Evolutionary conservation across 768 basidiomycete genomes (phyloP).

Genomic region (Amylocystis lapponica): DNA sequence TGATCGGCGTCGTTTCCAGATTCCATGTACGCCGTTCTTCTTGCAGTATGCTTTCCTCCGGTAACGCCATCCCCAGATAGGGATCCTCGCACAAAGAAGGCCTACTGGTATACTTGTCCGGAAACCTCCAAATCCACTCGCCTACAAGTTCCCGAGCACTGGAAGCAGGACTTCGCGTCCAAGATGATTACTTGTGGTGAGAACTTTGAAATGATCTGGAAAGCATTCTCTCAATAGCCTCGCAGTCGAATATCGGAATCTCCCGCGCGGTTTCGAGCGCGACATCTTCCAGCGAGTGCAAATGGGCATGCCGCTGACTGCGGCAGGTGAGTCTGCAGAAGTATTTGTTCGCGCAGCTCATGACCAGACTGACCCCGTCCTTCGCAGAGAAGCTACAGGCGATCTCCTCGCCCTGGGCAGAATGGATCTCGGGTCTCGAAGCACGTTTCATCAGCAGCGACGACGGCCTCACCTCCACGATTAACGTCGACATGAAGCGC

Average conservation of each 20-base stretch:
- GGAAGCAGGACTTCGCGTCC: constrained; percentile 44
- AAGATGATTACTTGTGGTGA: constrained; percentile 67
- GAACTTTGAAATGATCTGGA: constrained; percentile 10
- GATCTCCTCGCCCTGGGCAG: constrained; percentile 62
- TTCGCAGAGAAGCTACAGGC: constrained; percentile 72
- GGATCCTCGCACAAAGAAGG: constrained; percentile 51
- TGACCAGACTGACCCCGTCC: not conserved
- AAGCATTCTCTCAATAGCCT: too few species aligned
- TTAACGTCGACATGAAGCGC: constrained; percentile 62
- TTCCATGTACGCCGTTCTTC: constrained; percentile 41
- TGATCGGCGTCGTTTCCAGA: constrained; percentile 29
- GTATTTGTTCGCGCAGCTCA: not conserved
- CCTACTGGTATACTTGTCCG: constrained; percentile 56
- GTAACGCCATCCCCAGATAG: constrained; percentile 38
- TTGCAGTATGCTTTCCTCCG: constrained; percentile 12
- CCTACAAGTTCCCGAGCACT: constrained; percentile 46
- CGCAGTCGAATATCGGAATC: constrained; percentile 65
- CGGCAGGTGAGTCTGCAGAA: constrained; percentile 47
- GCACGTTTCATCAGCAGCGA: constrained; percentile 50
- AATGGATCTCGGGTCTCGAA: constrained; percentile 60
- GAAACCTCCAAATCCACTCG: constrained; percentile 38
- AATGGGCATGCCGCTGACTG: constrained; percentile 67
- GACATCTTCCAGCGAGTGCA: constrained; percentile 85
- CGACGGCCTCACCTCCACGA: constrained; percentile 47
- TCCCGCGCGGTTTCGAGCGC: constrained; percentile 55